phyloP scores from a whole-genome alignment of 2,329 filamentous ascomycete genomes.

The Cercospora sp. region DNA sequence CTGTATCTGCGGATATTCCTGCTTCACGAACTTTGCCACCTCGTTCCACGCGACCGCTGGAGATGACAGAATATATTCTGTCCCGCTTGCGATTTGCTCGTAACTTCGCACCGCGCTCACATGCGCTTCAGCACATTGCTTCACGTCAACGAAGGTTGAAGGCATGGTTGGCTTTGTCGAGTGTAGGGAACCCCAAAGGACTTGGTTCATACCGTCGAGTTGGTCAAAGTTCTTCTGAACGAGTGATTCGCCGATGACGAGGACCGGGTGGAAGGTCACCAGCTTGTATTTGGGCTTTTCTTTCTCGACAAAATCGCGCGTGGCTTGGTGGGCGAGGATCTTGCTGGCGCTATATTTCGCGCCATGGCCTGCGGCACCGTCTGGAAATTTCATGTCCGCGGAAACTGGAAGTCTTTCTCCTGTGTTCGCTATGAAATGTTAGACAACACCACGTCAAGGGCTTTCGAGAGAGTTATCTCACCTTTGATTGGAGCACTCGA shows the following conservation, averaged over 20 bases:
- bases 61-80: constrained; percentile 23
- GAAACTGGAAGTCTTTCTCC: neutral
- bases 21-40: constrained; percentile 22
- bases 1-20: constrained; percentile 25
- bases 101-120: constrained; percentile 26
- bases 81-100: constrained; percentile 13
- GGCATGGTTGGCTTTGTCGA: constrained; percentile 21
- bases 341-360: constrained; percentile 27
- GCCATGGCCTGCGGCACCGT: constrained; percentile 27
- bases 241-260: constrained; percentile 33
- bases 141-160: constrained; percentile 30
- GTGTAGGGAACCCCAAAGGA: constrained; percentile 23
- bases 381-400: constrained; percentile 1
- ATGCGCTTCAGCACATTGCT: constrained; percentile 36
- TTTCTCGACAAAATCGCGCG: constrained; percentile 26
- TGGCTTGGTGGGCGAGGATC: constrained; percentile 36
- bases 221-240: constrained; percentile 26
- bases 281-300: constrained; percentile 31
- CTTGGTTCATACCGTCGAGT: constrained; percentile 29
- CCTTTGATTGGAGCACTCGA: neutral
- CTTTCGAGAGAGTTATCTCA: neutral
- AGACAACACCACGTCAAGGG: neutral
- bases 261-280: constrained; percentile 34
- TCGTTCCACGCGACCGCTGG: constrained; percentile 25
- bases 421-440: neutral